Evolutionary conservation across 1,284 basidiomycete genomes (phyloP), one percentile per base, ranked within the genome.

Genomic region (Cutaneotrichosporon arboriforme): DNA sequence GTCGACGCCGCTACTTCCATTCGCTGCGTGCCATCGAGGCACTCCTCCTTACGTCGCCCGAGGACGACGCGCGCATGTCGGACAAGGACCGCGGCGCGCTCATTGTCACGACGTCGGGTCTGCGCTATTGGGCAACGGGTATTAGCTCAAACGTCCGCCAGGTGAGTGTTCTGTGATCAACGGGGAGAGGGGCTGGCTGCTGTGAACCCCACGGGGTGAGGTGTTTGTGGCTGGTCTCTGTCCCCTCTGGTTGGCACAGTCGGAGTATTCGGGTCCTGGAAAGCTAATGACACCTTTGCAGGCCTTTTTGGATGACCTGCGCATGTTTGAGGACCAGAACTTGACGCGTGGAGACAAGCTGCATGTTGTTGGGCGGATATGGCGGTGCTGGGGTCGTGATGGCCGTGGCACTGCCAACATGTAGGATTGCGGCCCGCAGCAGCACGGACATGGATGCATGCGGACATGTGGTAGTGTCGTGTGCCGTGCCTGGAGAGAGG

Each of bases 221-320:
- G n/a, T 38, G 36, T 15, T 14, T 5, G 36, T 37, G 36, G 13
- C 14, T 37, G 13, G 36, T 37, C 26, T 31, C 10, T 31, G 26
- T 10, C 26, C 26, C 26, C n/a, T n/a, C n/a, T n/a, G n/a, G n/a
- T n/a, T n/a, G n/a, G n/a, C n/a, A n/a, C n/a, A n/a, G n/a, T 37
- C 36, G 36, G 5, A 18, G 36, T 38, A n/a, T 31, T 31, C 26
- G 26, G 5, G 26, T 31, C 26, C 26, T 31, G 26, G 26, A 31
- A 31, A 31, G 26, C 26, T 31, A 31, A 31, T 31, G 26, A 31
- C 26, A n/a, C 26, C 33, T 36, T 12, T 21, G n/a, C 80, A 84
- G 54, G 85, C 84, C 1, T 92, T 96, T 73, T 72, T 96, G 61
- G 84, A 88, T 52, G 94, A 98, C 68, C 81, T 97, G 1, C 77